Evolutionary conservation across 2,329 filamentous ascomycete genomes (phyloP).

Genomic region (Alternaria dauci): DNA sequence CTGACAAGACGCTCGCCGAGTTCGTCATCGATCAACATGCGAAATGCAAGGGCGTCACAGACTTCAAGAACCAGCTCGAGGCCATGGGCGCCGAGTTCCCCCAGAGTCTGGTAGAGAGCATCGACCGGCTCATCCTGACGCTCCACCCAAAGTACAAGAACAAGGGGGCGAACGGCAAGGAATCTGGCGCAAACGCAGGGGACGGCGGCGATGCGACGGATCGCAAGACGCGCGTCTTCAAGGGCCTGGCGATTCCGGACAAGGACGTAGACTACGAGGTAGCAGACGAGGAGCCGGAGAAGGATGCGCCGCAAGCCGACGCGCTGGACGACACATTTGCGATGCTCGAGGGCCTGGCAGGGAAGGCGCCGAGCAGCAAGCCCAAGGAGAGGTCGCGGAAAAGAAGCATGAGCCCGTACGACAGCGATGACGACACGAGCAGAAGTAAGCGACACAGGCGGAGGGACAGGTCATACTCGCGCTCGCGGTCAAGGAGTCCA

Average conservation of each 20-base stretch:
- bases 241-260: constrained; percentile 86
- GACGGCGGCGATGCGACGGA: constrained; percentile 65
- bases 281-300: constrained; percentile 55
- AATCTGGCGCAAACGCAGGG: constrained; percentile 50
- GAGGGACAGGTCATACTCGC: constrained; percentile 61
- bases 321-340: constrained; percentile 93
- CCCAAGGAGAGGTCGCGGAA: constrained; percentile 63
- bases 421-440: constrained; percentile 55
- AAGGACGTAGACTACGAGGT: constrained; percentile 65
- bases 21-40: constrained; percentile 92
- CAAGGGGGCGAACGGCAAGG: constrained; percentile 52
- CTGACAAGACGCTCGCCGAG: constrained; percentile 93
- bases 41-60: constrained; percentile 72
- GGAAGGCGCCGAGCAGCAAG: constrained; percentile 42
- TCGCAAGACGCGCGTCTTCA: constrained; percentile 88
- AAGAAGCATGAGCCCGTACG: constrained; percentile 67
- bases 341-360: constrained; percentile 84
- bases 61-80: constrained; percentile 79
- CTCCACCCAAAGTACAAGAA: constrained; percentile 90
- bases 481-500: constrained; percentile 61
- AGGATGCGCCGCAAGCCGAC: constrained; percentile 61
- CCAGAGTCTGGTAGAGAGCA: constrained; percentile 84
- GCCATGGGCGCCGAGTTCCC: constrained; percentile 85
- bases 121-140: constrained; percentile 85
- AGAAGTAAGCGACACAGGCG: constrained; percentile 54